Conservation (phyloP, 2,329 filamentous ascomycete genomes). For the Aspergillaceae sp. region DNA sequence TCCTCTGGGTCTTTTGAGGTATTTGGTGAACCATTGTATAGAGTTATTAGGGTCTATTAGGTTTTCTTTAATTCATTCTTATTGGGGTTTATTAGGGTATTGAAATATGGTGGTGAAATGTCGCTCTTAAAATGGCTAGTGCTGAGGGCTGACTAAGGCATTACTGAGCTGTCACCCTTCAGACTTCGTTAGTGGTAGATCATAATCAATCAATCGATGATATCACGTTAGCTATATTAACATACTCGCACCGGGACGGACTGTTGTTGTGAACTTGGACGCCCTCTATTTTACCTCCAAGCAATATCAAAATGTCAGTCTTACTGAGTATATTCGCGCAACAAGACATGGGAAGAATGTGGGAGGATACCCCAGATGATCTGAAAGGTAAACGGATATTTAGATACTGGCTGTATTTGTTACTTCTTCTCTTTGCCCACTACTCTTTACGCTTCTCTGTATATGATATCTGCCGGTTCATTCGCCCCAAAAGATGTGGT, state of each 20-base stretch:
- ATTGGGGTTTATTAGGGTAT: too few species aligned
- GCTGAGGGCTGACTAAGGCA: too few species aligned
- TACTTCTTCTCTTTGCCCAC: background rate
- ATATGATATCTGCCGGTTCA: background rate
- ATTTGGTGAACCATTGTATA: too few species aligned
- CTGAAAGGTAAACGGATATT: slow-evolving; percentile 1
- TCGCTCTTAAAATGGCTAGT: too few species aligned
- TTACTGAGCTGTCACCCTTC: too few species aligned
- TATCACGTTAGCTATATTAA: background rate
- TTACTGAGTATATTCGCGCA: slow-evolving; percentile 9
- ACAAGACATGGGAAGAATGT: slow-evolving; percentile 13
- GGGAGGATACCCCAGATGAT: slow-evolving; percentile 1
- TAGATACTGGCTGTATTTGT: slow-evolving; percentile 1
- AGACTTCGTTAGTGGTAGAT: too few species aligned
- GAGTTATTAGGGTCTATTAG: too few species aligned
- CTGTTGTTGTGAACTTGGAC: background rate
- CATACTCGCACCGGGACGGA: background rate
- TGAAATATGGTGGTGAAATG: too few species aligned
- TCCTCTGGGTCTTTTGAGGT: too few species aligned
- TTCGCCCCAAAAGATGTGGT: background rate
- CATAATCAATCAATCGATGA: too few species aligned
- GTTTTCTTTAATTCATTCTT: too few species aligned
- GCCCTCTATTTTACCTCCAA: background rate
- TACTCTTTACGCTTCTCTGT: background rate
- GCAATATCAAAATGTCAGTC: background rate